Conservation (phyloP, 805 yeast species). For the Schwanniomyces occidentalis region DNA sequence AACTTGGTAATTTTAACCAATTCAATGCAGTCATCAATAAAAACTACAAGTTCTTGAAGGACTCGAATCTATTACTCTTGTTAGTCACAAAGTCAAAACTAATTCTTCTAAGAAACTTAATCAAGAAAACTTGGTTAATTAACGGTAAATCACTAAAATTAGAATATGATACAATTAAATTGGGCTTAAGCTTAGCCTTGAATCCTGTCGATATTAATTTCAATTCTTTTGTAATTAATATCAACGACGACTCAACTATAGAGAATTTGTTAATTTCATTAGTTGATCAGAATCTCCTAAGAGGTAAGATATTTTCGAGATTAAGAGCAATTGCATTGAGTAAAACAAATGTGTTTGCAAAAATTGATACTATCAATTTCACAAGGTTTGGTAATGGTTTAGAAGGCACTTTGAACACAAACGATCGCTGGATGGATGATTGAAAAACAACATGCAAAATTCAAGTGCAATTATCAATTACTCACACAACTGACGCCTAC, state of each 20-base stretch:
- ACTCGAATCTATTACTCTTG: conserved; percentile 39
- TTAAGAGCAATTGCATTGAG: conserved; percentile 42
- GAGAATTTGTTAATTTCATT: conserved; percentile 53
- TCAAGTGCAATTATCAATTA: no score
- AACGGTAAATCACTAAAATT: conserved; percentile 25
- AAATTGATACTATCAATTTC: conserved; percentile 23
- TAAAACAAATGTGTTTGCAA: conserved; percentile 45
- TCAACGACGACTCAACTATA: conserved; percentile 39
- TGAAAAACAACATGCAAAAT: no score
- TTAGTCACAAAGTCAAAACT: conserved; percentile 47
- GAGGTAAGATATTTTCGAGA: conserved; percentile 50
- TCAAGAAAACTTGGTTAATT: conserved; percentile 32
- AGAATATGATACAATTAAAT: conserved; percentile 26
- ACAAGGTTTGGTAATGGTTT: conserved; percentile 24
- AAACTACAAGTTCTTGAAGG: conserved; percentile 37
- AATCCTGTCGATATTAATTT: background rate
- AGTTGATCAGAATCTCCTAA: conserved; percentile 54
- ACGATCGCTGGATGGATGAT: conserved; percentile 17
- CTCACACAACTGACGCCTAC: no score
- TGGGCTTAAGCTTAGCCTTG: conserved; percentile 15
- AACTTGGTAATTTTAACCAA: conserved; percentile 42
- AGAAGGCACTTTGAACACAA: conserved; percentile 12
- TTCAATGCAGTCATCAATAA: conserved; percentile 31
- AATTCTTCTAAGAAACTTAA: conserved; percentile 46
- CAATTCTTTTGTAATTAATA: conserved; percentile 5